Evolutionary conservation across 1,139 yeast genomes (phyloP).

Genomic region (Pichia sp.): DNA sequence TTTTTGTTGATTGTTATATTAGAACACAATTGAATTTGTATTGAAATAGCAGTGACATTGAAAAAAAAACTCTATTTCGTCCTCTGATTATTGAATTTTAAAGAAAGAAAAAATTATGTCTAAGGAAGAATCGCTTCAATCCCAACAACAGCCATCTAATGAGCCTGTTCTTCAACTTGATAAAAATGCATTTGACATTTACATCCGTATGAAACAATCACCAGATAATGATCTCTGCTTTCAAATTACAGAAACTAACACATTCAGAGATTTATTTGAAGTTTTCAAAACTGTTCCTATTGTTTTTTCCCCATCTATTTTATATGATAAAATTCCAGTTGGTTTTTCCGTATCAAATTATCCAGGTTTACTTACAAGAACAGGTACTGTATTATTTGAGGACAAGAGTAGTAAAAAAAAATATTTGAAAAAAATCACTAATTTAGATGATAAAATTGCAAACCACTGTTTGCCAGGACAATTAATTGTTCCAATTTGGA

Average conservation of each 20-base stretch:
- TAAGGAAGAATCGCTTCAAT: too few species aligned
- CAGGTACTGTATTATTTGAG: constrained; percentile 72
- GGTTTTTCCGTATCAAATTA: constrained; percentile 63
- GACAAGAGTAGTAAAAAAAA: constrained; percentile 46
- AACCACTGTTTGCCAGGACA: constrained; percentile 86
- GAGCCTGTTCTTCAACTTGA: neutral
- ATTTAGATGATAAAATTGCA: constrained; percentile 40
- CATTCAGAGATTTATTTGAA: constrained; percentile 51
- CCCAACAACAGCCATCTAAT: too few species aligned
- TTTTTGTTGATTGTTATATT: too few species aligned
- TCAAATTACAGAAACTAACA: constrained; percentile 47
- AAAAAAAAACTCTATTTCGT: too few species aligned
- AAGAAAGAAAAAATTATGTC: too few species aligned
- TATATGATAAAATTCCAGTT: constrained; percentile 57
- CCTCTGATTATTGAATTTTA: too few species aligned
- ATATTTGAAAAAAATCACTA: constrained; percentile 38
- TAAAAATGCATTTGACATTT: constrained; percentile 38
- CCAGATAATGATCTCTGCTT: constrained; percentile 86
- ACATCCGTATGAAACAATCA: constrained; percentile 80
- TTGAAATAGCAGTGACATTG: too few species aligned
- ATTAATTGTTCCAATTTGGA: constrained; percentile 78
- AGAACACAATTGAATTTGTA: too few species aligned
- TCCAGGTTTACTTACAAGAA: constrained; percentile 82
- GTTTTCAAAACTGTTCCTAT: constrained; percentile 67
- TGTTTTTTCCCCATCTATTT: constrained; percentile 72